These are phyloP conservation scores for Evernia prunastri DNA, from an alignment of 495 filamentous ascomycete genomes.

Conservation along the genomic window DNA sequence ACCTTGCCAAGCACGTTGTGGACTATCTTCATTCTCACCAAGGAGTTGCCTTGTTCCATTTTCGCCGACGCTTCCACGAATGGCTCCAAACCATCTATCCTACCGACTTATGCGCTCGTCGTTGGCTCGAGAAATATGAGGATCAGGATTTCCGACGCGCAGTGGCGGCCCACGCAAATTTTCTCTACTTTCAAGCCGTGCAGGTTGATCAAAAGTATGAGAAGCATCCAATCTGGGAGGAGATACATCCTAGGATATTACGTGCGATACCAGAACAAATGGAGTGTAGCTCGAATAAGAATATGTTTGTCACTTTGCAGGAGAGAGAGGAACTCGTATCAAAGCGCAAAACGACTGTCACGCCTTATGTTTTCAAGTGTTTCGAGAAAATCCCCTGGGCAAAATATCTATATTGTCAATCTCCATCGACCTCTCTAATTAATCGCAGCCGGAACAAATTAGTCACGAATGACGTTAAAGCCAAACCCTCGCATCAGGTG, in stretches of 20 bases:
- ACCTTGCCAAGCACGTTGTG: slow-evolving; percentile 60
- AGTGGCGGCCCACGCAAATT: slow-evolving; percentile 50
- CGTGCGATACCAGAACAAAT: slow-evolving; percentile 19
- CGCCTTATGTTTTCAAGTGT: slow-evolving; percentile 55
- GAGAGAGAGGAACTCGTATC: neutral
- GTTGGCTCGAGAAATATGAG: slow-evolving; percentile 45
- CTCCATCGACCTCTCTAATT: neutral
- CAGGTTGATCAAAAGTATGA: slow-evolving; percentile 26
- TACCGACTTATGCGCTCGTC: slow-evolving; percentile 30
- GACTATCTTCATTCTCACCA: slow-evolving; percentile 46
- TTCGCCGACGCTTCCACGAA: slow-evolving; percentile 44
- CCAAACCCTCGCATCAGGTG: neutral
- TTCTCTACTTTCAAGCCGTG: slow-evolving; percentile 54
- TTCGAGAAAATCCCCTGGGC: slow-evolving; percentile 59
- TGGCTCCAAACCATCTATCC: slow-evolving; percentile 47
- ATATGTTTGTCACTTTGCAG: slow-evolving; percentile 15
- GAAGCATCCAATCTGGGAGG: slow-evolving; percentile 42
- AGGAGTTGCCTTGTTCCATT: slow-evolving; percentile 44
- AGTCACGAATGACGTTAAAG: neutral
- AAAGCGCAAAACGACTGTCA: slow-evolving; percentile 51
- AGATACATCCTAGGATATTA: slow-evolving; percentile 31
- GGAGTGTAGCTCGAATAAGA: neutral
- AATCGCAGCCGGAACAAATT: neutral
- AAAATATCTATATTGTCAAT: slow-evolving; percentile 32
- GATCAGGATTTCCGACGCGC: slow-evolving; percentile 51